These are phyloP conservation scores for Thyridium curvatum DNA, from an alignment of 2,329 filamentous ascomycete genomes.

Conservation along the genomic window DNA sequence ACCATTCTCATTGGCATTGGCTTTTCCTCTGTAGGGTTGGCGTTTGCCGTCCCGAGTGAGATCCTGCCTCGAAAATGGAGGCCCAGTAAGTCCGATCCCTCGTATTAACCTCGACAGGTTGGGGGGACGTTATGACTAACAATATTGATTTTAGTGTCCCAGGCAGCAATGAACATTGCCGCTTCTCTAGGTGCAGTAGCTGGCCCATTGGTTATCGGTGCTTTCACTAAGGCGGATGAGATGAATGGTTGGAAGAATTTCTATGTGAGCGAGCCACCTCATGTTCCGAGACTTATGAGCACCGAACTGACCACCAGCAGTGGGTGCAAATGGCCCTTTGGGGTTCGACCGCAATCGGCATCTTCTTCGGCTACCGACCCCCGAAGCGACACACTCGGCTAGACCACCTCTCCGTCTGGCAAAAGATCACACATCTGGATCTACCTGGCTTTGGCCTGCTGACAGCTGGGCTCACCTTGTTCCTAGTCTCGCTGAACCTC, in stretches of 20 bases:
- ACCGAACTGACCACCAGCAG: not conserved
- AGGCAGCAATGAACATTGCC: not conserved
- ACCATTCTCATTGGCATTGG: not conserved
- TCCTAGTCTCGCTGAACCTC: not conserved
- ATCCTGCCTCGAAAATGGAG: conserved; percentile 1
- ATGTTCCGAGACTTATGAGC: not conserved
- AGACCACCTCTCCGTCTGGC: not conserved
- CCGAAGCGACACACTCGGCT: conserved; percentile 1
- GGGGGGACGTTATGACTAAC: no score
- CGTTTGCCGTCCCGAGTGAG: not conserved
- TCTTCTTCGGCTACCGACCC: not conserved
- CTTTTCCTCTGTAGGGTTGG: not conserved
- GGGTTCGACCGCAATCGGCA: not conserved
- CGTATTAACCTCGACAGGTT: not conserved
- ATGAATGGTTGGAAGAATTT: not conserved
- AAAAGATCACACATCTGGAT: not conserved
- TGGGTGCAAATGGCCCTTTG: conserved; percentile 2
- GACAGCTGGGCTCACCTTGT: not conserved
- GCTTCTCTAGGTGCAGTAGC: not conserved
- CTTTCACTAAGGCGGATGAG: not conserved
- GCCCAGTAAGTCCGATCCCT: not conserved
- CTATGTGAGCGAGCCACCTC: not conserved
- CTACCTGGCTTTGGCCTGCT: not conserved
- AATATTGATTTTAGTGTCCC: not conserved
- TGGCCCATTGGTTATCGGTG: not conserved